Evolutionary conservation across 306 rosid species (phyloP), one percentile per base, ranked within the genome.

Genomic region (Corylus avellana): DNA sequence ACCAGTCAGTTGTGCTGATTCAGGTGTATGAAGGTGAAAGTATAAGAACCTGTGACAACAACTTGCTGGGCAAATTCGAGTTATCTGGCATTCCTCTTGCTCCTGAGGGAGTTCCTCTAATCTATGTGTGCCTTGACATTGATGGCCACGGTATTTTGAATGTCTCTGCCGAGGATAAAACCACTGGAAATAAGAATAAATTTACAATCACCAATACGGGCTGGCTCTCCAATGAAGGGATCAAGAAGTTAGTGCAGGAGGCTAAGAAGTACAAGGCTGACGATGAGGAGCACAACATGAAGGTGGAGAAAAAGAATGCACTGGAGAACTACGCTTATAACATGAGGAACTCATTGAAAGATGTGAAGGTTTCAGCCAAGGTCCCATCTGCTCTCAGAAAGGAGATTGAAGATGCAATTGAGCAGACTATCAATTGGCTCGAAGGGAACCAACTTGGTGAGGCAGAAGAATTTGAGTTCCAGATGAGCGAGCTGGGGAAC

Each of bases 141-240:
- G 87, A 87, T 20, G 87, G 87, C 0, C 63, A 87, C 3, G 89
- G 91, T 12, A 87, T 87, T 8, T 76, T 86, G 86, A 86, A 81
- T 27, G 90, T 84, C 9, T 82, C 88, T 8, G 88, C 86, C 1
- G 84, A 89, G 83, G 90, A 86, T 76, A 84, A 84, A 72, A 76
- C 87, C 2, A 86, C 87, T 1, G 83, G 89, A 14, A 86, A 86
- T 59, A 86, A 78, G 81, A 80, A 80, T n/a, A 79, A 83, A 81
- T 86, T 89, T 9, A 86, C 87, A 29, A 86, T 86, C 11, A 86
- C 84, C 3, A 83, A 89, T 81, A 89, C 85, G 83, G 90, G 90
- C 0, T 70, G 90, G 78, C 84, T 89, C 1, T 89, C 92, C 0
- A 88, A 86, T 76, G 90, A 87, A 10, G 87, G 83, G 77, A 87